Base-by-base conservation (phyloP, 139 green algal species). In the Penium margaritaceum region DNA sequence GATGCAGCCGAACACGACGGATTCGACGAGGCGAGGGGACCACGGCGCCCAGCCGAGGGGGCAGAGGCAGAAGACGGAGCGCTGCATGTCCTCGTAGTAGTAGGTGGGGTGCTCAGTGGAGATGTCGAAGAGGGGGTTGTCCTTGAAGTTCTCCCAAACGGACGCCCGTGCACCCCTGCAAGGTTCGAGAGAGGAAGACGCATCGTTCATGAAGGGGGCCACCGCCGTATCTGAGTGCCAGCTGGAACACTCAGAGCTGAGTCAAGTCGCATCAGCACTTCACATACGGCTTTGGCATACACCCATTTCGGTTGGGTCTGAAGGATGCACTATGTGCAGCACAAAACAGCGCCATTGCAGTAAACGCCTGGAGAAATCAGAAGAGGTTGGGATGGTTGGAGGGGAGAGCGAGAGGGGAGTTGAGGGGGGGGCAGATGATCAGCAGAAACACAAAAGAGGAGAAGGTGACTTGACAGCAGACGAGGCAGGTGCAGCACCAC, bases 1-100 rank as follows among this genome's bases (percentile, higher is more conserved):
- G 24, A 84, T 80, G 77, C 78, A 84, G 5, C 78, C 77, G 35
- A 72, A 75, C 27, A 80, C 39, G 57, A 84, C 33, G 0, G 62
- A 71, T 54, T 84, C 77, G 24, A 80, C 84, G 2, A 84, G 68
- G 35, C 78, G 78, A 0, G 83, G 76, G 9, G 66, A 85, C 76
- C 77, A 84, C 39, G 65, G 44, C 14, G 75, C 75, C 66, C 60
- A 79, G 6, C 78, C 78, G 3, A 69, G 66, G 12, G 78, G 78
- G 64, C 62, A 78, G 44, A 84, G 60, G 77, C 78, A 84, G 66
- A 84, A 84, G 64, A 82, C 41, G 43, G 78, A 71, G 19, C 78
- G 64, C 51, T 58, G 68, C 68, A 76, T 76, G 57, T 76, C 68
- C 57, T 76, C 68, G 68, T 76, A 76, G 57, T 76, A 76, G 0